phyloP scores from a whole-genome alignment of 106 monocot species.

The Chionographis japonica region DNA sequence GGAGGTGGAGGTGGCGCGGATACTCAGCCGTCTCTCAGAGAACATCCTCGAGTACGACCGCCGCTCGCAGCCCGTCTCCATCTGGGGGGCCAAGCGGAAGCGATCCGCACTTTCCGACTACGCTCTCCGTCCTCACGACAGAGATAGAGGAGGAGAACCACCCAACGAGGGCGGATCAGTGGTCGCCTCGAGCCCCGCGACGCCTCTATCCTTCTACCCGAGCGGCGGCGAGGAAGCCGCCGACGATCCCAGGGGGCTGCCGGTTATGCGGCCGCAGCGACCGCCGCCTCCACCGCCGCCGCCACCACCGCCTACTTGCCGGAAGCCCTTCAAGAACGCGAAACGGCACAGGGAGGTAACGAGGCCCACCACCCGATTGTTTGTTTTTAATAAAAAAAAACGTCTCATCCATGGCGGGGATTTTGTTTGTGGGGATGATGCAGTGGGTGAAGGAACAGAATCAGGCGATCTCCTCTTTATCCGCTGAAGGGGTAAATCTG shows the following conservation, averaged over 20 bases:
- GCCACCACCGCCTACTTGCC: background rate
- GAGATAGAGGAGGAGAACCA: no score
- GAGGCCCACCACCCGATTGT: background rate
- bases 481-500: background rate
- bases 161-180: no score
- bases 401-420: no score
- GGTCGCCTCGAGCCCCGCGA: slow-evolving; percentile 11
- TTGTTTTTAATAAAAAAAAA: no score
- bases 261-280: background rate
- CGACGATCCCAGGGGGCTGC: background rate
- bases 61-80: background rate
- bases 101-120: background rate
- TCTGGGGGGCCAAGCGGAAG: background rate
- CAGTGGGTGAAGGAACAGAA: no score
- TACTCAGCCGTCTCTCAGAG: background rate
- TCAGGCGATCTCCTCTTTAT: no score
- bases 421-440: slow-evolving; percentile 1
- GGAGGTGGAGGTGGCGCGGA: background rate
- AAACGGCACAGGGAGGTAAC: slow-evolving; percentile 9
- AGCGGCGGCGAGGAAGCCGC: slow-evolving; percentile 16
- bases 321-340: background rate
- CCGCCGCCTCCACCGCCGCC: background rate
- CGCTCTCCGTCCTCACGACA: background rate
- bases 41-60: background rate
- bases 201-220: slow-evolving; percentile 17